These are phyloP conservation scores for Suhomyces atakaporum DNA, from an alignment of 1,139 yeast species.

Conservation along the genomic window DNA sequence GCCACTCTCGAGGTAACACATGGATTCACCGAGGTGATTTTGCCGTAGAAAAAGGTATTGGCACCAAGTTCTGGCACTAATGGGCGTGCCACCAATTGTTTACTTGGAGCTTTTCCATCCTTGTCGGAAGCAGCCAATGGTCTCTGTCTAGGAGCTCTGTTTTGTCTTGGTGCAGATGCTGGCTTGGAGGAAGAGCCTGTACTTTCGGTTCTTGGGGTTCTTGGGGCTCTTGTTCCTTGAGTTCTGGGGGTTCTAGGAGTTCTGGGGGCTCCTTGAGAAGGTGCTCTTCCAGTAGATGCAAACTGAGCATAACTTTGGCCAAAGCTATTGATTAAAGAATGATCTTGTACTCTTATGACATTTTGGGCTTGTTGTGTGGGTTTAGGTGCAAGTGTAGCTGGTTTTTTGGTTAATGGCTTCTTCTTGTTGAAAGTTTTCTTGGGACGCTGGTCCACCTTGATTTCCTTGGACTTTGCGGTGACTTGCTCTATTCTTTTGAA, in stretches of 20 bases:
- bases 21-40: conserved; percentile 35
- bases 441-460: conserved; percentile 14
- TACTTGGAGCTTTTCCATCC: conserved; percentile 14
- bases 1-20: conserved; percentile 42
- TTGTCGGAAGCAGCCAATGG: conserved; percentile 4
- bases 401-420: conserved; percentile 5
- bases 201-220: conserved; percentile 7
- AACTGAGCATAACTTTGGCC: conserved; percentile 11
- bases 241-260: conserved; percentile 8
- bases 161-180: conserved; percentile 10
- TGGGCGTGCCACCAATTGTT: conserved; percentile 20
- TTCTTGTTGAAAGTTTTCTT: conserved; percentile 10
- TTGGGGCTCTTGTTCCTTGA: conserved; percentile 8
- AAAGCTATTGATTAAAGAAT: conserved; percentile 15
- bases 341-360: conserved; percentile 13
- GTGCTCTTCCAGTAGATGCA: conserved; percentile 8
- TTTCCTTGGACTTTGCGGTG: conserved; percentile 22
- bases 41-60: conserved; percentile 43
- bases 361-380: conserved; percentile 7
- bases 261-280: conserved; percentile 4
- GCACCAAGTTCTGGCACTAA: conserved; percentile 28
- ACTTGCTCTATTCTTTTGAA: conserved; percentile 39
- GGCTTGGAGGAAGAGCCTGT: conserved; percentile 4
- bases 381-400: conserved; percentile 2
- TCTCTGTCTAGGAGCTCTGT: conserved; percentile 8